Base-by-base conservation (phyloP, 176 grass and related monocot genomes). In the Ananas comosus region DNA sequence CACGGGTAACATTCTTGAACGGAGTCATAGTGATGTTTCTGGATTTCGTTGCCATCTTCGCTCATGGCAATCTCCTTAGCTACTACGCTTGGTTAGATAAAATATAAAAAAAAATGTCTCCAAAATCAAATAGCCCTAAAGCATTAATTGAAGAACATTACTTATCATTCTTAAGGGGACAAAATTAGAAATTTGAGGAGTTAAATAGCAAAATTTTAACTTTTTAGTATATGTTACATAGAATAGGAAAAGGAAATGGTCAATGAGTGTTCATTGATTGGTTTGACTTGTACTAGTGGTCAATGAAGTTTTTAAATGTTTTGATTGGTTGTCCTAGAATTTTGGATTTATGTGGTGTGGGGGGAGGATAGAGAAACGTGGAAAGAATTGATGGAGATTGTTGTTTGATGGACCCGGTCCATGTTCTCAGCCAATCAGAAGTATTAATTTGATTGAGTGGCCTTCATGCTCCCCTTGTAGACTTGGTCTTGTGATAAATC, bases 241-340 rank as follows among this genome's bases (percentile, higher is more conserved):
- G 25, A 27, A 27, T 27, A 1, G 4, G 33, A 42, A 7, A 42
- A 2, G 16, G 66, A 79, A 76, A 66, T 7, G 77, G 71, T 66
- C 71, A 63, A 29, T 49, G 58, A 11, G 12, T 28, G 25, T 17
- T 9, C 48, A 53, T 12, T 8, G 21, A 59, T 56, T 13, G 59
- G 58, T 51, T 10, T 52, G 24, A 50, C 68, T 49, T 23, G 18
- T 12, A 42, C 33, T 8, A 42, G 7, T 42, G 33, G 33, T 42
- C 33, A 42, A 42, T 7, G 49, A 76, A 16, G 74, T 53, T 21
- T 21, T 19, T 57, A 6, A 42, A 63, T 23, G 23, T 53, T 25
- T 77, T 33, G 21, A 73, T 16, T 54, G 73, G 83, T n/a, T 25
- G 56, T 57, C 83, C 78, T 57, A 50, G 2, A 70, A 66, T 53